Conservation (phyloP, 2,329 filamentous ascomycete species). For the Ascochyta viciae-villosae region DNA sequence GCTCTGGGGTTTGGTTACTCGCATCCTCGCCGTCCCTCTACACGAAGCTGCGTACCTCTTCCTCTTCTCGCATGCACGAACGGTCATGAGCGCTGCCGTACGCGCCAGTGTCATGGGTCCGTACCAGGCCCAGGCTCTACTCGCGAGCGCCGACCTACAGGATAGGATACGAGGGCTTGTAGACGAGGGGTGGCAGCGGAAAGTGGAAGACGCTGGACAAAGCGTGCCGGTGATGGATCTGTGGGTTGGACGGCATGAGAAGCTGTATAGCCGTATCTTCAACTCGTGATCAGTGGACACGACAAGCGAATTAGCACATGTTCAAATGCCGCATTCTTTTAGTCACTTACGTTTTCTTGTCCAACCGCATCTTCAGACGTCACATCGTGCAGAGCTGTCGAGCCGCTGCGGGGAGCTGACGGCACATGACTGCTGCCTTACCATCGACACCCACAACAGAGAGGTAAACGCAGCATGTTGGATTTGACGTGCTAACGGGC, state of each 20-base stretch:
- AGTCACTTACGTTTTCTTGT: not conserved
- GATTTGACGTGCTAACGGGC: too few species aligned
- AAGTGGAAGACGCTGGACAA: constrained; percentile 73
- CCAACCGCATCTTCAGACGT: constrained; percentile 9
- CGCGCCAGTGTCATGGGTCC: constrained; percentile 79
- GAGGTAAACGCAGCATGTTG: not conserved
- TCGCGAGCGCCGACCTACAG: constrained; percentile 68
- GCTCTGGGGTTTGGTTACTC: constrained; percentile 71
- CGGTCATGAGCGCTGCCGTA: constrained; percentile 77
- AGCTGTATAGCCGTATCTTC: constrained; percentile 85
- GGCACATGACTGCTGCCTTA: constrained; percentile 21
- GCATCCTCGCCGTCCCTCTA: constrained; percentile 65
- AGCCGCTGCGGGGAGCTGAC: constrained; percentile 13
- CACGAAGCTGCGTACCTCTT: constrained; percentile 76
- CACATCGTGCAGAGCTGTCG: constrained; percentile 25
- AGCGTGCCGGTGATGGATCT: constrained; percentile 79
- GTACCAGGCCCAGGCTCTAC: constrained; percentile 77
- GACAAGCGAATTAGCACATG: too few species aligned
- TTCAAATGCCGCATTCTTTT: not conserved
- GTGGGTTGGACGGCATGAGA: constrained; percentile 83
- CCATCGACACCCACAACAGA: not conserved
- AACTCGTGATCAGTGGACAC: constrained; percentile 65
- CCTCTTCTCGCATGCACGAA: constrained; percentile 77
- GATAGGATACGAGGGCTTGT: constrained; percentile 65
- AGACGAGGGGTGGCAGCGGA: constrained; percentile 64